Evolutionary conservation across 305 asterid genomes (phyloP).

Genomic region (Euphrasia arctica): DNA sequence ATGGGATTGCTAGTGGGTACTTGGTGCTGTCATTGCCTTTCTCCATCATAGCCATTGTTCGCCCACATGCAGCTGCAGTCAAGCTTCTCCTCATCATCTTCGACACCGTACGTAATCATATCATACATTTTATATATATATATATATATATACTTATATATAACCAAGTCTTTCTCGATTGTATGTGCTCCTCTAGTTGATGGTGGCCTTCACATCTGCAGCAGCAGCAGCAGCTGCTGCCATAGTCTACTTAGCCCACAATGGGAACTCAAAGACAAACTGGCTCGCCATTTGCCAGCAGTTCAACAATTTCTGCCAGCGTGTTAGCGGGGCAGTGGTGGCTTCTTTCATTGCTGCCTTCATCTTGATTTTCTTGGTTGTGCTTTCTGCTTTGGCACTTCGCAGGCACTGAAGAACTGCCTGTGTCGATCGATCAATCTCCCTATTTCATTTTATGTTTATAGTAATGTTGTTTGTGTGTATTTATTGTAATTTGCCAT

Average conservation of each 20-base stretch:
- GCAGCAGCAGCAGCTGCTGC: constrained; percentile 73
- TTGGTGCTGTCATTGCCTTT: constrained; percentile 73
- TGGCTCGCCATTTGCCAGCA: constrained; percentile 76
- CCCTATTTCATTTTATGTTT: too few species aligned
- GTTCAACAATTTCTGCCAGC: constrained; percentile 66
- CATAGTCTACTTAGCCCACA: constrained; percentile 73
- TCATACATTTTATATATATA: too few species aligned
- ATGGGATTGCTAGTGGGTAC: constrained; percentile 67
- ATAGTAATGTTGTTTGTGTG: too few species aligned
- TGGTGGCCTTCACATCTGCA: constrained; percentile 54
- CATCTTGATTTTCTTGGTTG: constrained; percentile 47
- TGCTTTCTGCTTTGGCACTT: constrained; percentile 63
- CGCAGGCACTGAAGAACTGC: constrained; percentile 36
- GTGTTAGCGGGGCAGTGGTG: constrained; percentile 74
- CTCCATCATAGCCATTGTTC: constrained; percentile 71
- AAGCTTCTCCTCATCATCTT: constrained; percentile 64
- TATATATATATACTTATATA: neutral
- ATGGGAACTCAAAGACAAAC: constrained; percentile 60
- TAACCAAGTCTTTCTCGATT: neutral
- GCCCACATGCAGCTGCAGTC: constrained; percentile 50
- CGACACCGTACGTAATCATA: constrained; percentile 44
- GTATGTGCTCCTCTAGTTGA: constrained; percentile 34
- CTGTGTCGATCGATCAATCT: too few species aligned
- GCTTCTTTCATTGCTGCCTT: constrained; percentile 67
- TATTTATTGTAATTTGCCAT: too few species aligned